Percentiles rank a stretch among this genome's conserved stretches.
These are phyloP conservation scores for Mimosa pudica DNA, from an alignment of 306 rosid genomes.

Conservation along the genomic window DNA sequence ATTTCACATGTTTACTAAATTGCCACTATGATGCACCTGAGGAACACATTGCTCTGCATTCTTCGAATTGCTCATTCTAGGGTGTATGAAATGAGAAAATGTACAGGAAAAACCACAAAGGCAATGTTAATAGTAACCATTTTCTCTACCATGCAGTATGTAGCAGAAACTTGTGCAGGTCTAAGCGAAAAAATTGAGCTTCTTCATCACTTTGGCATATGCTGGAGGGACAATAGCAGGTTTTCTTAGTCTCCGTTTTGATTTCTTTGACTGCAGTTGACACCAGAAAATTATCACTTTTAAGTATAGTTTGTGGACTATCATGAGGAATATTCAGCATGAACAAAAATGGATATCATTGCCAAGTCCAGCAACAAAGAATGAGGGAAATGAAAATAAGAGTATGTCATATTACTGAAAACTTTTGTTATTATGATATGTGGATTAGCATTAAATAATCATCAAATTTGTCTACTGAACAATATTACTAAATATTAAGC, in stretches of 20 bases:
- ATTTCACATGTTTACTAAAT: slow-evolving; percentile 27
- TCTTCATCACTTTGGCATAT: slow-evolving; percentile 94
- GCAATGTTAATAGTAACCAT: slow-evolving; percentile 19
- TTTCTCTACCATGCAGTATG: slow-evolving; percentile 34
- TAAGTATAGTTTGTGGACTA: slow-evolving; percentile 11
- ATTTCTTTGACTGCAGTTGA: slow-evolving; percentile 82
- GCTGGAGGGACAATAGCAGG: slow-evolving; percentile 75
- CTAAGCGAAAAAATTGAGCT: slow-evolving; percentile 71
- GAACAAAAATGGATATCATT: slow-evolving; percentile 10
- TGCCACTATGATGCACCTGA: slow-evolving; percentile 33
- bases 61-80: slow-evolving; percentile 39
- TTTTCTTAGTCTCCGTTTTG: slow-evolving; percentile 80
- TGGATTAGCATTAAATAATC: background rate
- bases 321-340: slow-evolving; percentile 22
- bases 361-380: background rate
- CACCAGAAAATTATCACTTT: slow-evolving; percentile 34
- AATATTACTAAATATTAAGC: background rate
- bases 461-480: background rate
- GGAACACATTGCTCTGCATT: slow-evolving; percentile 26
- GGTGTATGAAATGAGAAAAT: slow-evolving; percentile 40
- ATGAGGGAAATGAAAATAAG: background rate
- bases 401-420: background rate
- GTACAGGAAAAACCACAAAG: slow-evolving; percentile 13
- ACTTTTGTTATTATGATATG: background rate
- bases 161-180: slow-evolving; percentile 34